Conservation (phyloP, 371 early-diverging fungal species). For the Haplosporangium sp. region DNA sequence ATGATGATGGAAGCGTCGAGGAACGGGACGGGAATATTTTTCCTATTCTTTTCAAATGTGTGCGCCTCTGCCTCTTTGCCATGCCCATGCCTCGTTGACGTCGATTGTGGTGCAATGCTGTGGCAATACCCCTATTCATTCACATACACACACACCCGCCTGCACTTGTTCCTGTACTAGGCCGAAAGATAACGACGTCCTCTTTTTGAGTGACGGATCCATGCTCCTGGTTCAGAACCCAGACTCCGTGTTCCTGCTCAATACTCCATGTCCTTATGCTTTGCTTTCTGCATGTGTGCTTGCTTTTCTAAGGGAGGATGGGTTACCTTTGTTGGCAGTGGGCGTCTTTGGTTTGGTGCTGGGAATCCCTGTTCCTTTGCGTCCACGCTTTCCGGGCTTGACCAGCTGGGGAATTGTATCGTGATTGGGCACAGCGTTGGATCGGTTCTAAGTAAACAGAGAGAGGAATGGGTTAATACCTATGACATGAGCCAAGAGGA, state of each 20-base stretch:
- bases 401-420: slow-evolving; percentile 16
- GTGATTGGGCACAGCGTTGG: slow-evolving; percentile 19
- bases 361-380: slow-evolving; percentile 16
- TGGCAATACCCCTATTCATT: too few species aligned
- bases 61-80: not conserved
- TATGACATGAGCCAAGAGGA: not conserved
- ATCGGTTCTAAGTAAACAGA: slow-evolving; percentile 24
- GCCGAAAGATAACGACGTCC: too few species aligned
- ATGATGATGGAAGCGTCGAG: too few species aligned
- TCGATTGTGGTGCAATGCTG: too few species aligned
- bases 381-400: slow-evolving; percentile 37
- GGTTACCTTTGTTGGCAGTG: slow-evolving; percentile 29
- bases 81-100: not conserved
- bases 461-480: not conserved
- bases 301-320: not conserved
- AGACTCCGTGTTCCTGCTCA: too few species aligned
- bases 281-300: not conserved
- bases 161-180: too few species aligned
- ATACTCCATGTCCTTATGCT: too few species aligned
- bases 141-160: too few species aligned
- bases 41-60: not conserved
- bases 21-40: slow-evolving; percentile 43
- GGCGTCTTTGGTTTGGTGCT: slow-evolving; percentile 22
- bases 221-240: too few species aligned
- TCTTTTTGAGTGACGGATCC: too few species aligned